phyloP scores from a whole-genome alignment of 2,329 filamentous ascomycete genomes.

The Penicillium psychrosexuale region DNA sequence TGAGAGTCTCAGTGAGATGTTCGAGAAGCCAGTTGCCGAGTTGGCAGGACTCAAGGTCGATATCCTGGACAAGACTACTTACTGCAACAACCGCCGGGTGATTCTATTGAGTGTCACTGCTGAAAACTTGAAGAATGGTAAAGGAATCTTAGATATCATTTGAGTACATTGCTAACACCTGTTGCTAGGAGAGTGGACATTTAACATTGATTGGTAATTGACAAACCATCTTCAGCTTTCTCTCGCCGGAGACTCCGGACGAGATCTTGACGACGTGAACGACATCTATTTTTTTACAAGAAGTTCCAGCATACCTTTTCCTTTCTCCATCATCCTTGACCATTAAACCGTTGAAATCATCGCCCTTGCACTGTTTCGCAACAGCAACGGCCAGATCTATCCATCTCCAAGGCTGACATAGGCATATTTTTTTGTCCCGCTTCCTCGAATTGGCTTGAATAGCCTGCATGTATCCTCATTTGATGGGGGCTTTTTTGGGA shows the following conservation, averaged over 20 bases:
- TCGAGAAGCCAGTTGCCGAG: constrained; percentile 91
- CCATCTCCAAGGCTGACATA: background rate
- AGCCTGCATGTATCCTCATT: background rate
- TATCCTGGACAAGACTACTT: constrained; percentile 97
- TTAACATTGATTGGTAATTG: constrained; percentile 44
- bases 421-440: background rate
- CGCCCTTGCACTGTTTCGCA: background rate
- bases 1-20: constrained; percentile 97
- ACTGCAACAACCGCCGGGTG: constrained; percentile 87
- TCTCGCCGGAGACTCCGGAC: background rate
- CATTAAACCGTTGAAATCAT: background rate
- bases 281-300: constrained; percentile 3
- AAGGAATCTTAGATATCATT: constrained; percentile 24
- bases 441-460: background rate
- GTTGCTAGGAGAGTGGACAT: constrained; percentile 43
- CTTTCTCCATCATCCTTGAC: background rate
- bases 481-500: background rate
- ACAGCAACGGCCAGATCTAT: background rate
- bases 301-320: background rate
- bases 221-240: background rate
- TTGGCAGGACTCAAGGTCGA: constrained; percentile 86
- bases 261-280: constrained; percentile 26
- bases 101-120: constrained; percentile 91
- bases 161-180: background rate
- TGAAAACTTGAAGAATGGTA: constrained; percentile 84